Percentiles rank a stretch among this genome's conserved stretches.
Evolutionary conservation across 768 basidiomycete genomes (phyloP).

Genomic region (Trametes elegans): DNA sequence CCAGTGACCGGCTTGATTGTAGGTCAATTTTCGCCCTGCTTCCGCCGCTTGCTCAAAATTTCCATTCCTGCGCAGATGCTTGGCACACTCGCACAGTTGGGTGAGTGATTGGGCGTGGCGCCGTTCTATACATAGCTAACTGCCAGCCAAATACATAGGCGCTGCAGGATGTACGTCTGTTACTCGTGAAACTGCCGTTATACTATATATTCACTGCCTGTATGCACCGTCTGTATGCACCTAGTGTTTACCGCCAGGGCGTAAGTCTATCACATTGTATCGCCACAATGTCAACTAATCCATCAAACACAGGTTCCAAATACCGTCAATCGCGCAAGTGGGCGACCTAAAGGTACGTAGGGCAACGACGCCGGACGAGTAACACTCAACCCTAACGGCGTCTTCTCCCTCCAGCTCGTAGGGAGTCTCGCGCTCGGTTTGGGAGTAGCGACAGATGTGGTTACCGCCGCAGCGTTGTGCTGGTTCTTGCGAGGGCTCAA

Average conservation of each 20-base stretch:
- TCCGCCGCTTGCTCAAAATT: background rate
- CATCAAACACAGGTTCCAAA: constrained; percentile 7
- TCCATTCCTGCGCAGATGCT: constrained; percentile 35
- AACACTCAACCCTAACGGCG: background rate
- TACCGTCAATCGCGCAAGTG: constrained; percentile 41
- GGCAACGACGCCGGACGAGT: background rate
- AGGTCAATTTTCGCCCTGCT: constrained; percentile 18
- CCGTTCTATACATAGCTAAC: background rate
- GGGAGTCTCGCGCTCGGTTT: constrained; percentile 48
- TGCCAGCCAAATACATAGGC: background rate
- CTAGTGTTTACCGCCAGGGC: constrained; percentile 43
- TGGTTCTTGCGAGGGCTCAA: constrained; percentile 54
- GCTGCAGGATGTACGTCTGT: too few relatives aligned
- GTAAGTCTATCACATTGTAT: constrained; percentile 31
- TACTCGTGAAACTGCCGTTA: too few relatives aligned
- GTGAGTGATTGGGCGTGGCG: constrained; percentile 25
- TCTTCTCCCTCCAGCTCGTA: constrained; percentile 30
- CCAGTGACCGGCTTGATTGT: constrained; percentile 48
- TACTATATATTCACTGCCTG: too few relatives aligned
- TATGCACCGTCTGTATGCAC: background rate
- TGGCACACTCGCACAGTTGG: constrained; percentile 49
- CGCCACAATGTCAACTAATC: background rate
- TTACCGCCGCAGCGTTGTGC: constrained; percentile 50
- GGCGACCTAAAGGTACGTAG: constrained; percentile 35
- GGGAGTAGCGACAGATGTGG: constrained; percentile 49